Conservation (phyloP, 2,329 filamentous ascomycete genomes). For the Fusarium nelsonii region DNA sequence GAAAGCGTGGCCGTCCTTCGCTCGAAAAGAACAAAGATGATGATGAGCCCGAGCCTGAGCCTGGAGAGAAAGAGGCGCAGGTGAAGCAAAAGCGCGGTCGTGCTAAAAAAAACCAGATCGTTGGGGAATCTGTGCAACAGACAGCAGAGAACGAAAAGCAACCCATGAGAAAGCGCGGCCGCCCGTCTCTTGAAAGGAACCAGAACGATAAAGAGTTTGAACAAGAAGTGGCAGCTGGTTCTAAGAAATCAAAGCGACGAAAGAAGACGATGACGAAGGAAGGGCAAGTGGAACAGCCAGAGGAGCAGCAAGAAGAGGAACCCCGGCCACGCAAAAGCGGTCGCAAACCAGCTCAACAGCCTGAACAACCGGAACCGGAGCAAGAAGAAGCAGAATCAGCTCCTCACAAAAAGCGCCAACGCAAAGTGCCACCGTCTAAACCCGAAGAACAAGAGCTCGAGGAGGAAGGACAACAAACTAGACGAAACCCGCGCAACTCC, state of each 20-base stretch:
- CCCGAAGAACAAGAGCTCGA: conserved; percentile 4
- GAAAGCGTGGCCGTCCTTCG: conserved; percentile 54
- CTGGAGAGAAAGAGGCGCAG: conserved; percentile 37
- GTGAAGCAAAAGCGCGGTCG: conserved; percentile 55
- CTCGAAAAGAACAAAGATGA: conserved; percentile 32
- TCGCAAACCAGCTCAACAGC: conserved; percentile 15
- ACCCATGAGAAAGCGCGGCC: not conserved
- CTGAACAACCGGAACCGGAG: conserved; percentile 20
- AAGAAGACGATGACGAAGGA: conserved; percentile 27
- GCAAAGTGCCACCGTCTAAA: not conserved
- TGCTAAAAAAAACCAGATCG: conserved; percentile 39
- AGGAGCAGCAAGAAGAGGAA: conserved; percentile 29
- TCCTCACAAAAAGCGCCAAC: conserved; percentile 34
- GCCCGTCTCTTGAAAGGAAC: not conserved
- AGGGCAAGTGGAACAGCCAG: conserved; percentile 11
- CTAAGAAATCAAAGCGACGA: conserved; percentile 32
- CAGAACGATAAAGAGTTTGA: not conserved
- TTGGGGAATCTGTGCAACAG: conserved; percentile 5
- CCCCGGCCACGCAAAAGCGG: conserved; percentile 28
- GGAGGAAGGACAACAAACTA: conserved; percentile 16
- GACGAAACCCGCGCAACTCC: conserved; percentile 40
- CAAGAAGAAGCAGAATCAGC: conserved; percentile 22
- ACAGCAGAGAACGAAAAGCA: conserved; percentile 3
- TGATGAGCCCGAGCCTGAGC: conserved; percentile 1
- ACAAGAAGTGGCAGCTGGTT: conserved; percentile 5